These are phyloP conservation scores for Talaromyces sp. DNA, from an alignment of 2,329 filamentous ascomycete species.

Conservation along the genomic window DNA sequence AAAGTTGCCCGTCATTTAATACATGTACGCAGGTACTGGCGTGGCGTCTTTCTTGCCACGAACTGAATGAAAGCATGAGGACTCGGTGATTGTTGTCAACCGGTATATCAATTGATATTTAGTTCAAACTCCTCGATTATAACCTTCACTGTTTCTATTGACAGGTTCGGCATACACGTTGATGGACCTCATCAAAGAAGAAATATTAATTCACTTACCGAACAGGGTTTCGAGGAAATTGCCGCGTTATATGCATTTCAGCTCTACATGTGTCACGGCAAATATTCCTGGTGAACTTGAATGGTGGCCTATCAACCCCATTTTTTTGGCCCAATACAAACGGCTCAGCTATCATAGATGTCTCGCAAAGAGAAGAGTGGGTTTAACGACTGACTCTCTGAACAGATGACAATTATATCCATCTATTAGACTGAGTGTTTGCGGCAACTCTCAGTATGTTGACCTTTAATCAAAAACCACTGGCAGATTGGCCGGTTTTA, in stretches of 20 bases:
- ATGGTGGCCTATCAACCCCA: not conserved
- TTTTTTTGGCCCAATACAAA: not conserved
- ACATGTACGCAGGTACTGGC: too few relatives aligned
- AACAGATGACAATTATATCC: not conserved
- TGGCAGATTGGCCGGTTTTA: too few relatives aligned
- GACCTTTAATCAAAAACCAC: too few relatives aligned
- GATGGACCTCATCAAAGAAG: not conserved
- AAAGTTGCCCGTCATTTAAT: not conserved
- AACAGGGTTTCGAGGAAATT: not conserved
- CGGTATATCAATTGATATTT: too few relatives aligned
- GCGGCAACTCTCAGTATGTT: not conserved
- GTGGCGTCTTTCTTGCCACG: too few relatives aligned
- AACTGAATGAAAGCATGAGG: too few relatives aligned
- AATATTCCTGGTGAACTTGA: too few relatives aligned
- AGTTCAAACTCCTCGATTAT: not conserved
- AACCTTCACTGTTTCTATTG: too few relatives aligned
- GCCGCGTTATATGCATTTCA: not conserved
- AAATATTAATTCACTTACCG: not conserved
- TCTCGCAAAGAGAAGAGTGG: not conserved
- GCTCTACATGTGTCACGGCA: not conserved
- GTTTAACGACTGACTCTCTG: not conserved
- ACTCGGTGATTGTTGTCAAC: too few relatives aligned
- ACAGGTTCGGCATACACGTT: not conserved
- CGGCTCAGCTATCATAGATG: not conserved
- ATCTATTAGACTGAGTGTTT: not conserved